phyloP scores from a whole-genome alignment of 2,329 filamentous ascomycete genomes.

The Monosporascus sp. region DNA sequence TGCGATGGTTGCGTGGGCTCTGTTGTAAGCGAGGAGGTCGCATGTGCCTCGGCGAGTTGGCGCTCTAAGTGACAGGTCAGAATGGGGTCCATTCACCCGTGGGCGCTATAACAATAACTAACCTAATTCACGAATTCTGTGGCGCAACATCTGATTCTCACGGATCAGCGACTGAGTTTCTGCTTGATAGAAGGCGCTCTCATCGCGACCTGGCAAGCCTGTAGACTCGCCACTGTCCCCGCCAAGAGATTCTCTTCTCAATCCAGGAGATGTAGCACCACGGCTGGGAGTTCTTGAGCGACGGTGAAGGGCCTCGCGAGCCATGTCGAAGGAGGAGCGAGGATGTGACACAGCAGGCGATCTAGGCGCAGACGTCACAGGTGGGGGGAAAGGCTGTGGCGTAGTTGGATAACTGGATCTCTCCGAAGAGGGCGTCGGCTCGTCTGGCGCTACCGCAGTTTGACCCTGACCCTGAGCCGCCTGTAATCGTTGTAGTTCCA shows the following conservation, averaged over 20 bases:
- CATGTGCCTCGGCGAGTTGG: conserved; percentile 42
- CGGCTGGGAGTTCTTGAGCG: conserved; percentile 56
- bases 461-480: conserved; percentile 36
- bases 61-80: conserved; percentile 36
- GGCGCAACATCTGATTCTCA: conserved; percentile 78
- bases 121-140: conserved; percentile 70
- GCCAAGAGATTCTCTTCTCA: conserved; percentile 54
- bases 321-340: conserved; percentile 55
- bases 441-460: conserved; percentile 42
- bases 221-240: conserved; percentile 54
- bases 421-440: conserved; percentile 42
- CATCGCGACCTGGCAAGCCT: conserved; percentile 61
- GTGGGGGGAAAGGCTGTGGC: conserved; percentile 29
- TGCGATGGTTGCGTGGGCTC: conserved; percentile 47
- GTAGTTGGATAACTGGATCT: conserved; percentile 34
- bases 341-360: conserved; percentile 46
- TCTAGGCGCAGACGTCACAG: conserved; percentile 42
- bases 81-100: conserved; percentile 10
- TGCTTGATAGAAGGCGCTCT: conserved; percentile 74
- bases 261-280: conserved; percentile 47
- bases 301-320: conserved; percentile 49
- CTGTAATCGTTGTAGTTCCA: conserved; percentile 60
- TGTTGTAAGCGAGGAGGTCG: conserved; percentile 30
- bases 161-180: conserved; percentile 73
- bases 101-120: conserved; percentile 7